Percentiles rank a stretch among this genome's conserved stretches.
Evolutionary conservation across 306 rosid species (phyloP).

Genomic region (Castanea sativa): DNA sequence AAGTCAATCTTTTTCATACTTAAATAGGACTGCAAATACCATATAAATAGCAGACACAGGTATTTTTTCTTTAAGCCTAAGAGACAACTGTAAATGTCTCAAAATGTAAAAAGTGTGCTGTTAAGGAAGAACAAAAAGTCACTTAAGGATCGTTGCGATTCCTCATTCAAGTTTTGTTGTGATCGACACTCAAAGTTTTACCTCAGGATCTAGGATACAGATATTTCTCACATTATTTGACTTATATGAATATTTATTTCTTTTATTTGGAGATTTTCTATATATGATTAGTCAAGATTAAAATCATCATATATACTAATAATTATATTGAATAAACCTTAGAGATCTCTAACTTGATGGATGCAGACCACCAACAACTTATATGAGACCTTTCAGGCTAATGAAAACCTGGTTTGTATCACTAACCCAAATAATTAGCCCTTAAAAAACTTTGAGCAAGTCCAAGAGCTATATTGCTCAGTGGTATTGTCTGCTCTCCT

Average conservation of each 20-base stretch:
- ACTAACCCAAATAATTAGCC: no score
- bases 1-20: no score
- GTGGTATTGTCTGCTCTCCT: no score
- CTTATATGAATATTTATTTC: not conserved
- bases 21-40: no score
- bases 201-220: not conserved
- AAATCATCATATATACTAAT: not conserved
- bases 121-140: not conserved
- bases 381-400: not conserved
- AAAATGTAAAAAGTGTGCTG: not conserved
- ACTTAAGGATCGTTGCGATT: not conserved
- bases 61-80: no score
- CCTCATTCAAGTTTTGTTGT: not conserved
- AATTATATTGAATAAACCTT: not conserved
- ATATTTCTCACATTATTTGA: not conserved
- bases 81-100: not conserved
- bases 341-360: not conserved
- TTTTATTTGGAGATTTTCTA: not conserved
- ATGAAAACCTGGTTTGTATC: not conserved
- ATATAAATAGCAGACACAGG: no score
- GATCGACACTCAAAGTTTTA: not conserved
- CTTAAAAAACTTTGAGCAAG: no score
- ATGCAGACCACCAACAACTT: not conserved
- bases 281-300: not conserved
- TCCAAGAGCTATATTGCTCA: no score